phyloP scores from a whole-genome alignment of 371 early-diverging fungal genomes.

The Mortierella sp. region DNA sequence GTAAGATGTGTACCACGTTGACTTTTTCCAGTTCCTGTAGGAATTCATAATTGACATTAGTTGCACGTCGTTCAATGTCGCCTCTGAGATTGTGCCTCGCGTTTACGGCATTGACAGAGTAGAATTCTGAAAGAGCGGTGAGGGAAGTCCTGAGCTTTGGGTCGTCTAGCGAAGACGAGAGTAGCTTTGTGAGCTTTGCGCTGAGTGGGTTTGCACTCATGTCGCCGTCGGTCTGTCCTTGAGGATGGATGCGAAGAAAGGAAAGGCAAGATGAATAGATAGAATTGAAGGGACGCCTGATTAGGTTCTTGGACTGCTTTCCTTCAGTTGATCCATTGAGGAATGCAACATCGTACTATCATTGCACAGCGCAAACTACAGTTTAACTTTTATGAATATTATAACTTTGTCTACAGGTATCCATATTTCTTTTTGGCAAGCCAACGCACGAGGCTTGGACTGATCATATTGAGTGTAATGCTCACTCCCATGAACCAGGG shows the following conservation, averaged over 20 bases:
- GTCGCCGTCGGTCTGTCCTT: neutral
- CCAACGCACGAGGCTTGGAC: conserved; percentile 74
- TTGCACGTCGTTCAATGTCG: conserved; percentile 77
- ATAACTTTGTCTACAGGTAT: conserved; percentile 27
- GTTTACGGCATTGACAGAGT: conserved; percentile 67
- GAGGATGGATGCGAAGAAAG: neutral
- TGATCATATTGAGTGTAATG: conserved; percentile 65
- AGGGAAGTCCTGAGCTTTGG: conserved; percentile 72
- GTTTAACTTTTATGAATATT: neutral
- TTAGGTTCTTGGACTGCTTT: neutral
- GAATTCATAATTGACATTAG: conserved; percentile 72
- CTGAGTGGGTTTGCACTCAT: conserved; percentile 61
- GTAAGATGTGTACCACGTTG: conserved; percentile 60
- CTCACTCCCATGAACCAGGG: conserved; percentile 73
- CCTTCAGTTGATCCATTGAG: too few relatives aligned
- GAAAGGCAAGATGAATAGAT: neutral
- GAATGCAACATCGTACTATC: too few relatives aligned
- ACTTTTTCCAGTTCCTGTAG: conserved; percentile 73
- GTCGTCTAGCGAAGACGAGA: conserved; percentile 69
- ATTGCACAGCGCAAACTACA: too few relatives aligned
- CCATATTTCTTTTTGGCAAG: conserved; percentile 78
- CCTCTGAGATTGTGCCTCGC: conserved; percentile 74
- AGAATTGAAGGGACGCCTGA: neutral
- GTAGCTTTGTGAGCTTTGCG: conserved; percentile 68
- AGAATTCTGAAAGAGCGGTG: conserved; percentile 77